Evolutionary conservation across 306 rosid genomes (phyloP).

Genomic region (Castanea mollissima): DNA sequence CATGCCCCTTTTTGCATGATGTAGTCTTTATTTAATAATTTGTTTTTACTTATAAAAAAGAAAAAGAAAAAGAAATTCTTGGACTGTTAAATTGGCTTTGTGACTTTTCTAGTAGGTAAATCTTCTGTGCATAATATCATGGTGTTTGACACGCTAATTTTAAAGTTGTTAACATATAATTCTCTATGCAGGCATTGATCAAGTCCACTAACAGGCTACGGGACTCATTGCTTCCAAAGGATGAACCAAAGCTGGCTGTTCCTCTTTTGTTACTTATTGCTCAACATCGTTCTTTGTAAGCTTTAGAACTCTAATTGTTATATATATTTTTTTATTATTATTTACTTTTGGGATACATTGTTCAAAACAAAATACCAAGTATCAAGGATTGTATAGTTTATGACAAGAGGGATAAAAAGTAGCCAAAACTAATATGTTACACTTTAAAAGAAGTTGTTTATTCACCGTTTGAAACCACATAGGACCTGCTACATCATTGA

Average conservation of each 20-base stretch:
- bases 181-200: conserved; percentile 64
- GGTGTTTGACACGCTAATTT: conserved; percentile 12
- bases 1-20: too few relatives aligned
- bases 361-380: too few relatives aligned
- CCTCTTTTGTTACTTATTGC: conserved; percentile 92
- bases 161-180: conserved; percentile 8
- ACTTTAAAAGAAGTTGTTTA: background rate
- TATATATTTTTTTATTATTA: background rate
- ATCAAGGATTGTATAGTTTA: too few relatives aligned
- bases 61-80: background rate
- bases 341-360: too few relatives aligned
- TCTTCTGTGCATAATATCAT: conserved; percentile 4
- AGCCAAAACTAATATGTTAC: too few relatives aligned
- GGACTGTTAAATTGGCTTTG: background rate
- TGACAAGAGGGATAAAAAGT: too few relatives aligned
- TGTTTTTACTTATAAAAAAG: too few relatives aligned
- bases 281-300: conserved; percentile 98
- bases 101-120: background rate
- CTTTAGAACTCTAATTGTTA: conserved; percentile 10
- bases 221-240: conserved; percentile 87
- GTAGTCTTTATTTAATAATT: too few relatives aligned
- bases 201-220: conserved; percentile 90
- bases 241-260: conserved; percentile 80
- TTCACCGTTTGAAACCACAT: background rate
- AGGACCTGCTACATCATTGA: too few relatives aligned